Evolutionary conservation across 306 rosid genomes (phyloP), one percentile per base, ranked within the genome.

Genomic region (Acmispon strigosus): DNA sequence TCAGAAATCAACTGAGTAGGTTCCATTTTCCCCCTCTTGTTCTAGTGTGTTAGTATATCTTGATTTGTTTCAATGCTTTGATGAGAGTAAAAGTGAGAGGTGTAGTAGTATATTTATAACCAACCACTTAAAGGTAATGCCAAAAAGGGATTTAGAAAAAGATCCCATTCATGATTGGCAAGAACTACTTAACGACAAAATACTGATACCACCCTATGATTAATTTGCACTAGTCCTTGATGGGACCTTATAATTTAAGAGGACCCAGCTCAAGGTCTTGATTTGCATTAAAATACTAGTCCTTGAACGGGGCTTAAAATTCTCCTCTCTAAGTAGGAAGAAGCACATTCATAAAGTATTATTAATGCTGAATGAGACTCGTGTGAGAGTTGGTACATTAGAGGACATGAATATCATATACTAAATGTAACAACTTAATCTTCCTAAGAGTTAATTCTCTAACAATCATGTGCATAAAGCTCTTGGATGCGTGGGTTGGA

Each of bases 21-120:
- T 61, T 92, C 96, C 95, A 92, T 87, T 15, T 14, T 56, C 20
- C 58, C 29, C 12, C 54, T 16, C 9, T 64, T 62, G 39, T 43
- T 66, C 13, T 8, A 48, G 76, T 68, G 48, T 22, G 27, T 22
- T 22, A 1, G 27, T 22, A 22, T 22, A 22, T 22, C 27, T 22
- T 22, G 27, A 22, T 58, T 81, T 57, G 58, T 61, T 78, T 69
- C 64, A 65, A 42, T 79, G 82, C 43, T 74, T 18, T 14, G 22
- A 36, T 62, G 72, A 51, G 62, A 22, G 61, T 42, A 66, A 62
- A 60, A 72, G 64, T 54, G 72, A 66, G 55, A 58, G 24, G 3
- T 52, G 41, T 32, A 3, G 5, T 60, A 3, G 70, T 68, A 22
- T 76, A 76, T 84, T 86, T 86, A 83, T 89, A 84, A 51, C 34